These are phyloP conservation scores for Lactifluus subvellereus DNA, from an alignment of 768 basidiomycete genomes.

Conservation along the genomic window DNA sequence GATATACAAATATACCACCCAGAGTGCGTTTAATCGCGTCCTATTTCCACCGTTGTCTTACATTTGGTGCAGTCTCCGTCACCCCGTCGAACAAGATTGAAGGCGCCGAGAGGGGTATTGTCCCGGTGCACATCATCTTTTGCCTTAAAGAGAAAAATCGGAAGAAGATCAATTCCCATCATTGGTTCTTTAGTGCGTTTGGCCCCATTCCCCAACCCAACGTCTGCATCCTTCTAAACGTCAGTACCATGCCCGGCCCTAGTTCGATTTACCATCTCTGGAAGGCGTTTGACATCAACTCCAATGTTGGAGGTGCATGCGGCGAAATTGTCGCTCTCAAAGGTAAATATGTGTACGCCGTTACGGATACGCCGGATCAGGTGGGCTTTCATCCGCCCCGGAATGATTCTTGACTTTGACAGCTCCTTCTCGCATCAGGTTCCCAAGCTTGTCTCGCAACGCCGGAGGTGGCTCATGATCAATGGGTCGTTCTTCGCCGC, in stretches of 20 bases:
- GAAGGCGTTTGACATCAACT: conserved; percentile 93
- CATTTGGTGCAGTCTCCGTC: conserved; percentile 19
- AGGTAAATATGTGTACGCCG: conserved; percentile 82
- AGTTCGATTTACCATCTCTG: conserved; percentile 88
- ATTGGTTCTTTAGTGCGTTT: conserved; percentile 94
- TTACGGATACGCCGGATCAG: conserved; percentile 91
- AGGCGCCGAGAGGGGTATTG: too few species aligned
- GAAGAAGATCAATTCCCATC: conserved; percentile 93
- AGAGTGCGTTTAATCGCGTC: conserved; percentile 47
- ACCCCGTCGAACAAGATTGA: too few species aligned
- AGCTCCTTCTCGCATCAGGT: too few species aligned
- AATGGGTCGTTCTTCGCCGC: too few species aligned
- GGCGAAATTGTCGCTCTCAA: conserved; percentile 95
- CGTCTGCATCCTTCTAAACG: conserved; percentile 88
- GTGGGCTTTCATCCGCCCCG: conserved; percentile 33
- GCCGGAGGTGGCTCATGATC: too few species aligned
- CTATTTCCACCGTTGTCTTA: background rate
- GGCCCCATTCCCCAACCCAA: conserved; percentile 76
- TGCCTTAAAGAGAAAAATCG: conserved; percentile 92
- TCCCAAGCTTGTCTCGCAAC: too few species aligned
- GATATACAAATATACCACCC: conserved; percentile 91
- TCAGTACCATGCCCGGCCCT: conserved; percentile 79
- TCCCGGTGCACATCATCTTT: too few species aligned
- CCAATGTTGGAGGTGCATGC: conserved; percentile 87
- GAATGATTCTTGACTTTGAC: too few species aligned